Evolutionary conservation across 2,329 filamentous ascomycete species (phyloP), one percentile per base, ranked within the genome.

Genomic region (Hypocreales sp.): DNA sequence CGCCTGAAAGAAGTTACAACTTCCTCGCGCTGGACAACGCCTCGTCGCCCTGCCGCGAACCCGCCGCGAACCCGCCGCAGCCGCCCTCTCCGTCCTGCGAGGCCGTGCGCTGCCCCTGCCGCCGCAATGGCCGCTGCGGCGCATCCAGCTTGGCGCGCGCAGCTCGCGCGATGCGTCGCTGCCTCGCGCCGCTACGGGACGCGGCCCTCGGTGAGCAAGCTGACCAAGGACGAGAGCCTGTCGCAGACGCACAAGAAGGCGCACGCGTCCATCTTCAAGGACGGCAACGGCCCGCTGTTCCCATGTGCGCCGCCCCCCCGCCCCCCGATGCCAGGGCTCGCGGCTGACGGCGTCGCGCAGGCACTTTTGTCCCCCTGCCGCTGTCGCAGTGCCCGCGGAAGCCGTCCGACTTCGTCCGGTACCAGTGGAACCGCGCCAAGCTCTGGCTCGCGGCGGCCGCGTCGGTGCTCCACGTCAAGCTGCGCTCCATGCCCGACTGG

Each of bases 401-500:
- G 22, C 47, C 46, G 19, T 8, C 19, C 25, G 25, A 39, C 8
- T 44, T 57, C 31, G 24, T 46, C 24, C 35, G 35, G 10, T 59
- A 64, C 41, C 47, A 53, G 23, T 52, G 45, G 43, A 44, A 39
- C 33, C 49, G 52, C 22, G 14, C 50, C 18, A 51, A 46, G 35
- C 42, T 51, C 32, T 58, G 51, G 34, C 27, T 39, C 22, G 31
- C 45, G n/a, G 52, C 56, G 31, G 37, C 48, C 8, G 32, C 45
- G 17, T 42, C 47, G 2, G 18, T 60, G 7, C 27, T 58, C 14
- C 47, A 50, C 16, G 39, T 59, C 26, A 57, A 60, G 40, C 39
- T 61, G 26, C 36, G 50, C 19, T 67, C 64, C 15, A 64, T 61
- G 53, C 54, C 55, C 15, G 41, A 36, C 30, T 46, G 58, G 37